These are phyloP conservation scores for Backusella circina DNA, from an alignment of 192 early-diverging fungal genomes.

Conservation along the genomic window DNA sequence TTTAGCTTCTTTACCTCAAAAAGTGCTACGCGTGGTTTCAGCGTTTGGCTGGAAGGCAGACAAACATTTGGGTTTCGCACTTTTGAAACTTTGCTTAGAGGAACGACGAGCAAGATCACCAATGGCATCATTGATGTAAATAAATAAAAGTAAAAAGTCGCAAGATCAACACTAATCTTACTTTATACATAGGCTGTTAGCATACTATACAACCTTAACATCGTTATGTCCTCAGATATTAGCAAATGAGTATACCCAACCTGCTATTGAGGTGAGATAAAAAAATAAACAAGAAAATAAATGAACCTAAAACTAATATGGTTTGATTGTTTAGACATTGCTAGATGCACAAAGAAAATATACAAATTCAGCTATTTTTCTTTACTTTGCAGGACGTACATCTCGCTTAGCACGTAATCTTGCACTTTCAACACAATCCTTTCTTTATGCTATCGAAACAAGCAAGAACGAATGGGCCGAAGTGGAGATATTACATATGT, in stretches of 20 bases:
- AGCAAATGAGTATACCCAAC: conserved; percentile 22
- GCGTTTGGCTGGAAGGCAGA: conserved; percentile 53
- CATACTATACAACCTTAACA: conserved; percentile 24
- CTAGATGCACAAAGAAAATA: conserved; percentile 29
- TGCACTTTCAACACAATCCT: conserved; percentile 27
- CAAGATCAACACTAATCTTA: background rate
- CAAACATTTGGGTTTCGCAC: conserved; percentile 50
- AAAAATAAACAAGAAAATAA: background rate
- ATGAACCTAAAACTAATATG: background rate
- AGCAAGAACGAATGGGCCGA: conserved; percentile 35
- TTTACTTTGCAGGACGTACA: conserved; percentile 32
- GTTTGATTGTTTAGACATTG: conserved; percentile 15
- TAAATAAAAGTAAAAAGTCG: background rate
- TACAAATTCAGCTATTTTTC: conserved; percentile 28
- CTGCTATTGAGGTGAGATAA: conserved; percentile 25
- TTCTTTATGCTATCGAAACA: conserved; percentile 29
- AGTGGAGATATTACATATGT: conserved; percentile 18
- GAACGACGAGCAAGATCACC: conserved; percentile 49
- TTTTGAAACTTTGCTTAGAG: conserved; percentile 44
- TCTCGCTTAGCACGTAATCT: conserved; percentile 28
- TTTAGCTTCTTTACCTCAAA: conserved; percentile 26
- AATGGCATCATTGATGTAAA: conserved; percentile 50
- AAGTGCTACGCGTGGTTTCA: conserved; percentile 36
- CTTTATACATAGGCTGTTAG: conserved; percentile 11
- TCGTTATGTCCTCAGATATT: conserved; percentile 27